These are phyloP conservation scores for Cutaneotrichosporon cutaneum DNA, from an alignment of 1,284 basidiomycete species.

Conservation along the genomic window DNA sequence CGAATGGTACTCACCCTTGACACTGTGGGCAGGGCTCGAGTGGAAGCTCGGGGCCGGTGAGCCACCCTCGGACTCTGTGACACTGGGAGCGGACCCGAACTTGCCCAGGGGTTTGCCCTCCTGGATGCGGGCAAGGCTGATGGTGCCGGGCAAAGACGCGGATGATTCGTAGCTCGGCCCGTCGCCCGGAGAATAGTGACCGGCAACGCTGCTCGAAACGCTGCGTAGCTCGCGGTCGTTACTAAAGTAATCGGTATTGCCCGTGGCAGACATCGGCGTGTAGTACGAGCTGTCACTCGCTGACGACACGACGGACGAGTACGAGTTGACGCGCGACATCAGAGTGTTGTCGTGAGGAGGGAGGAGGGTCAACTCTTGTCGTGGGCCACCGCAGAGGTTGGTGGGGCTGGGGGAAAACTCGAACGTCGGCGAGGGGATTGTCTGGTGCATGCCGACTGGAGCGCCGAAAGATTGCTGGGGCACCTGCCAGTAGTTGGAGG, in stretches of 20 bases:
- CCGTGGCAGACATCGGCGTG: not conserved
- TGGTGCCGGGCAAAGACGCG: not conserved
- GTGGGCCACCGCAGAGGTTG: not conserved
- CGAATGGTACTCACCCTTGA: not conserved
- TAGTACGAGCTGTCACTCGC: slow-evolving; percentile 1
- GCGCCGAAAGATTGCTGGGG: not conserved
- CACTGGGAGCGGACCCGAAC: not conserved
- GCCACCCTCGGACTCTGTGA: not conserved
- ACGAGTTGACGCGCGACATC: not conserved
- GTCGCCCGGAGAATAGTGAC: not conserved
- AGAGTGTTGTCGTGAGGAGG: not conserved
- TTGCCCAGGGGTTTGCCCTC: not conserved
- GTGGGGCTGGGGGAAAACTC: not conserved
- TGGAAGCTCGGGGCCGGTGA: not conserved
- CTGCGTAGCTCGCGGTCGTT: not conserved
- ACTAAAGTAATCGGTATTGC: not conserved
- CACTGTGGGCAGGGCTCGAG: not conserved
- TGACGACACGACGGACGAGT: not conserved
- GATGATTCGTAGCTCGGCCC: not conserved
- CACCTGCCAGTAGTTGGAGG: not conserved
- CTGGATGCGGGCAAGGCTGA: slow-evolving; percentile 5
- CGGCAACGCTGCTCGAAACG: not conserved
- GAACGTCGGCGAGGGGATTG: not conserved
- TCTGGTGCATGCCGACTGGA: not conserved
- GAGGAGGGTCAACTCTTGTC: not conserved